phyloP scores from a whole-genome alignment of 768 basidiomycete genomes.

The Suillus decipiens region DNA sequence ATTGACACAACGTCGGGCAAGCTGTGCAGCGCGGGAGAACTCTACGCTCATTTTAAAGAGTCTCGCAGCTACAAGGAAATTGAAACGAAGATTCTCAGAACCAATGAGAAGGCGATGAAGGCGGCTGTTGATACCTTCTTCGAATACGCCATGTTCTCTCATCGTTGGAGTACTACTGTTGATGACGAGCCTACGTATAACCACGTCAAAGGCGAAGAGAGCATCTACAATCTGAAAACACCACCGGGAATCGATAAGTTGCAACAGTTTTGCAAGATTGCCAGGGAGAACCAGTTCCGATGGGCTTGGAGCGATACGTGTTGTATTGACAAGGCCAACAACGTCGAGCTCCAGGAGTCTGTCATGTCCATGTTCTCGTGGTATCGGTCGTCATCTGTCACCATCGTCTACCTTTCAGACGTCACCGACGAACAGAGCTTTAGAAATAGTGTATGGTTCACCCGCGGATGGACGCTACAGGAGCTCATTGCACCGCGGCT shows the following conservation, averaged over 20 bases:
- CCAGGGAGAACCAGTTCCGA: slow-evolving; percentile 17
- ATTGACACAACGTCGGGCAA: slow-evolving; percentile 2
- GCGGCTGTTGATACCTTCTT: not conserved
- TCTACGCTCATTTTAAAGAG: not conserved
- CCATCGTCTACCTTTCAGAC: slow-evolving; percentile 23
- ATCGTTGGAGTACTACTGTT: slow-evolving; percentile 6
- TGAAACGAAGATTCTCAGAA: not conserved
- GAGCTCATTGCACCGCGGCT: slow-evolving; percentile 7
- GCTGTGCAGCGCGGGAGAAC: not conserved
- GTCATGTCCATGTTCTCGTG: slow-evolving; percentile 30
- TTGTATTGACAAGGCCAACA: slow-evolving; percentile 28
- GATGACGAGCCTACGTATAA: slow-evolving; percentile 5
- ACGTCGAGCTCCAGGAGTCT: slow-evolving; percentile 26
- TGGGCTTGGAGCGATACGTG: slow-evolving; percentile 26
- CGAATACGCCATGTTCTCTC: slow-evolving; percentile 13
- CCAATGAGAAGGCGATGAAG: not conserved
- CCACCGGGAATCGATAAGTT: slow-evolving; percentile 18
- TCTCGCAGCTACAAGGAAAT: not conserved
- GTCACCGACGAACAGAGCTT: slow-evolving; percentile 3
- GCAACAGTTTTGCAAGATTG: slow-evolving; percentile 25
- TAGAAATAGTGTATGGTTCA: slow-evolving; percentile 10
- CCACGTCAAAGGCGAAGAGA: not conserved
- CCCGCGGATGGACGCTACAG: slow-evolving; percentile 9
- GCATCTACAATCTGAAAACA: not conserved
- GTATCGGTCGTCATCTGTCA: slow-evolving; percentile 22